Conservation (phyloP, 331 rosid species). For the Stylosanthes scabra region DNA sequence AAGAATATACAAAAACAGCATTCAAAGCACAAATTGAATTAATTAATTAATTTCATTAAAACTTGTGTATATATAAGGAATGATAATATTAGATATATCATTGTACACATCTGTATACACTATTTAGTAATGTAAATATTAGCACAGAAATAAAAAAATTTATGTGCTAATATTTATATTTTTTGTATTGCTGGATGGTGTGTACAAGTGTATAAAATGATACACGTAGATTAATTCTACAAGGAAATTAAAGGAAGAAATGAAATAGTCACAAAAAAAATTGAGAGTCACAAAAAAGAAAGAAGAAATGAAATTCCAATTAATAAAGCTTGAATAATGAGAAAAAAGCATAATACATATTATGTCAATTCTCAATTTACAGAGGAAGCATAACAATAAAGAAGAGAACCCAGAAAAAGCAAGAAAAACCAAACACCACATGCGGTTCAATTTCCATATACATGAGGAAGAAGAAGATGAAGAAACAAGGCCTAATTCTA, state of each 20-base stretch:
- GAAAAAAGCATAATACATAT: background rate
- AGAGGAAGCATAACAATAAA: background rate
- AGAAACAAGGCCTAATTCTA: background rate
- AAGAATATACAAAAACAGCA: too few relatives aligned
- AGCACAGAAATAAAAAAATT: too few relatives aligned
- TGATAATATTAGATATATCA: too few relatives aligned
- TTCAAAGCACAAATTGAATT: too few relatives aligned
- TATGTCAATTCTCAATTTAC: constrained; percentile 5
- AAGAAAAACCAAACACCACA: background rate
- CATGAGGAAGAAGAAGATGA: background rate
- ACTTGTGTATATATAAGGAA: background rate
- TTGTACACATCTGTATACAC: too few relatives aligned
- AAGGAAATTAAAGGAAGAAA: background rate
- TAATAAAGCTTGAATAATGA: background rate
- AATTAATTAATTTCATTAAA: background rate
- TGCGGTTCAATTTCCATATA: background rate
- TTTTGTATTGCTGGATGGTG: too few relatives aligned
- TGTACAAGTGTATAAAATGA: too few relatives aligned
- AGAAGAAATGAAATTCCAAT: constrained; percentile 6
- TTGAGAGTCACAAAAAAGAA: too few relatives aligned
- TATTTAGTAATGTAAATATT: too few relatives aligned
- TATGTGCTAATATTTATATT: too few relatives aligned
- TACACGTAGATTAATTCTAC: too few relatives aligned
- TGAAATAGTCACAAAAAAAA: background rate
- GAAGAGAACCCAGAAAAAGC: background rate